Conservation (phyloP, 495 filamentous ascomycete genomes). For the Xylaria castorea region DNA sequence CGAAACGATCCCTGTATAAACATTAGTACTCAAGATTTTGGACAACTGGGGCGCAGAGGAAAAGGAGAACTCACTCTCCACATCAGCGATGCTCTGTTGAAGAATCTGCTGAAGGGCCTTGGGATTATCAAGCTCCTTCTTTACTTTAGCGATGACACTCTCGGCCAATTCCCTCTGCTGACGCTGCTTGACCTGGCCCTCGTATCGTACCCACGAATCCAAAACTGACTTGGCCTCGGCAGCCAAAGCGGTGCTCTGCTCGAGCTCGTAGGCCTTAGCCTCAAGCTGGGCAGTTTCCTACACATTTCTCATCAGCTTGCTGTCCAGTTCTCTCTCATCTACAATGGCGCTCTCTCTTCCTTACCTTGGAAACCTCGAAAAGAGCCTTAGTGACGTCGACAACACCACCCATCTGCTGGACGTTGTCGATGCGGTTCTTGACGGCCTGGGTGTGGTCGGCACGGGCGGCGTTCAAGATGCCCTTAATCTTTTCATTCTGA, state of each 20-base stretch:
- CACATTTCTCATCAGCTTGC: constrained; percentile 22
- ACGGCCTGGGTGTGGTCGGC: constrained; percentile 95
- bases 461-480: constrained; percentile 90
- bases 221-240: constrained; percentile 92
- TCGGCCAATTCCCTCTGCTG: constrained; percentile 96
- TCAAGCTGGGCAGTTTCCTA: constrained; percentile 97
- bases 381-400: constrained; percentile 95
- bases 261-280: constrained; percentile 92
- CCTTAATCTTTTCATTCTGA: constrained; percentile 86
- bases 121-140: constrained; percentile 97
- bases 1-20: constrained; percentile 55
- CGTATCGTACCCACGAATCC: constrained; percentile 98
- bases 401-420: constrained; percentile 89
- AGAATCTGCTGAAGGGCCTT: constrained; percentile 94
- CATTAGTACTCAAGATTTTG: constrained; percentile 33
- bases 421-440: constrained; percentile 88
- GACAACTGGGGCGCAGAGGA: not conserved
- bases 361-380: constrained; percentile 91
- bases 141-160: constrained; percentile 90
- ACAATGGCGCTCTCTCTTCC: not conserved
- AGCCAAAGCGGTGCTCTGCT: constrained; percentile 90
- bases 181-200: constrained; percentile 96
- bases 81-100: constrained; percentile 90
- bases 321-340: constrained; percentile 2
- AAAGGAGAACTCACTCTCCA: constrained; percentile 80